Evolutionary conservation across 2,329 filamentous ascomycete species (phyloP).

Genomic region (Hypoxylon sp.): DNA sequence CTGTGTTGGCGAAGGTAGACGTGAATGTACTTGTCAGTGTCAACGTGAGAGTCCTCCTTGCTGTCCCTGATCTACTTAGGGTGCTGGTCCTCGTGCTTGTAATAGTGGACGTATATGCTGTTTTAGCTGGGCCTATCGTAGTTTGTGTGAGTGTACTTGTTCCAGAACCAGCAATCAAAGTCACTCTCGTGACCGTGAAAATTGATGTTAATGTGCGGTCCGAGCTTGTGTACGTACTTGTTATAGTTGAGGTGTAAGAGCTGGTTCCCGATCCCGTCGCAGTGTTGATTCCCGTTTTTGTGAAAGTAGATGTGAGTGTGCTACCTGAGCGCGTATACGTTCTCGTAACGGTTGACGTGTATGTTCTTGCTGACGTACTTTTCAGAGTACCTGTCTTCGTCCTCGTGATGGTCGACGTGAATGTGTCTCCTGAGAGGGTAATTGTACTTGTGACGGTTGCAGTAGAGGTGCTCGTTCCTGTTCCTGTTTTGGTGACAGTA

Average conservation of each 20-base stretch:
- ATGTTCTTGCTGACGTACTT: conserved; percentile 7
- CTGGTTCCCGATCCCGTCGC: conserved; percentile 3
- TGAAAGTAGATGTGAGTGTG: conserved; percentile 28
- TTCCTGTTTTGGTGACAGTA: conserved; percentile 14
- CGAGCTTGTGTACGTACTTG: conserved; percentile 24
- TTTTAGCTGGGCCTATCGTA: not conserved
- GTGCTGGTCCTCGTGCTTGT: conserved; percentile 37
- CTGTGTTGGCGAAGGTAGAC: conserved; percentile 14
- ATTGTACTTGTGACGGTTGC: conserved; percentile 7
- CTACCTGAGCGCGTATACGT: conserved; percentile 19
- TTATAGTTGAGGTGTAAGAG: conserved; percentile 14
- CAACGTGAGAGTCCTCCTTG: conserved; percentile 24
- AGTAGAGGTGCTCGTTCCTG: conserved; percentile 4
- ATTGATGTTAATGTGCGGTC: conserved; percentile 24
- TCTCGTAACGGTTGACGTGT: conserved; percentile 11
- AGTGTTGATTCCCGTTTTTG: conserved; percentile 10
- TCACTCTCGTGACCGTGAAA: conserved; percentile 23
- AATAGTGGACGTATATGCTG: conserved; percentile 26
- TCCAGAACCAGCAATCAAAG: too few relatives aligned
- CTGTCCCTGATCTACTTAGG: conserved; percentile 23
- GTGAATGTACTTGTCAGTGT: conserved; percentile 36
- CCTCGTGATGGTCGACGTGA: conserved; percentile 23
- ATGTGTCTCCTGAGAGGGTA: conserved; percentile 11
- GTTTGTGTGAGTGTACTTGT: not conserved
- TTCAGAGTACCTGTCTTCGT: conserved; percentile 1